Conservation (phyloP, 2,329 filamentous ascomycete species). For the Hymenoscyphus linearis region DNA sequence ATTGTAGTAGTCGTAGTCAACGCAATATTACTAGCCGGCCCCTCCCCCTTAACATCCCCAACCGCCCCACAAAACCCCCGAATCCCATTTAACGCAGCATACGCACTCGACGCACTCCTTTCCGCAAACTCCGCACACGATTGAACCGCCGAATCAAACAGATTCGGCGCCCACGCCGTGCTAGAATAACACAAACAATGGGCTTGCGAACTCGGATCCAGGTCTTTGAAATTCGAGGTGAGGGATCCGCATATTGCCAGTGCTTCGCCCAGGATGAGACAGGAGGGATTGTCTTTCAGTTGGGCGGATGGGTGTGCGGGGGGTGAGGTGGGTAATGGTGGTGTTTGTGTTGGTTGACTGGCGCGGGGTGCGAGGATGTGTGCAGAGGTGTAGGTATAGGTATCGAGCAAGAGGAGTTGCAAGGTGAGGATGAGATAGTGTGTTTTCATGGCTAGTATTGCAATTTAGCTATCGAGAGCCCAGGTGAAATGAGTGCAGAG, state of each 20-base stretch:
- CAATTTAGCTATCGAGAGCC: not conserved
- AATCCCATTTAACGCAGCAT: constrained; percentile 15
- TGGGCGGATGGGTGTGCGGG: not conserved
- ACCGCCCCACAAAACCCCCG: constrained; percentile 22
- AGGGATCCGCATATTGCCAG: constrained; percentile 23
- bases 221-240: constrained; percentile 20
- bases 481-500: not conserved
- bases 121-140: constrained; percentile 22
- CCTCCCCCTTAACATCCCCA: constrained; percentile 16
- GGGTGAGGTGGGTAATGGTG: not conserved
- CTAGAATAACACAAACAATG: constrained; percentile 28
- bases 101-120: constrained; percentile 12
- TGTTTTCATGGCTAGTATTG: not conserved
- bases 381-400: constrained; percentile 3
- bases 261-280: constrained; percentile 17
- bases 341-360: not conserved
- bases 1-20: not conserved
- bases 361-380: not conserved
- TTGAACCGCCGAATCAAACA: constrained; percentile 23
- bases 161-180: constrained; percentile 18
- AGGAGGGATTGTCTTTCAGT: constrained; percentile 17
- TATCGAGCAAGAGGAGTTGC: not conserved
- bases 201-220: constrained; percentile 22
- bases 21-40: constrained; percentile 6
- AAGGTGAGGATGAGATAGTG: not conserved